These are phyloP conservation scores for Hypericum perforatum DNA, from an alignment of 345 rosid species.

Conservation along the genomic window DNA sequence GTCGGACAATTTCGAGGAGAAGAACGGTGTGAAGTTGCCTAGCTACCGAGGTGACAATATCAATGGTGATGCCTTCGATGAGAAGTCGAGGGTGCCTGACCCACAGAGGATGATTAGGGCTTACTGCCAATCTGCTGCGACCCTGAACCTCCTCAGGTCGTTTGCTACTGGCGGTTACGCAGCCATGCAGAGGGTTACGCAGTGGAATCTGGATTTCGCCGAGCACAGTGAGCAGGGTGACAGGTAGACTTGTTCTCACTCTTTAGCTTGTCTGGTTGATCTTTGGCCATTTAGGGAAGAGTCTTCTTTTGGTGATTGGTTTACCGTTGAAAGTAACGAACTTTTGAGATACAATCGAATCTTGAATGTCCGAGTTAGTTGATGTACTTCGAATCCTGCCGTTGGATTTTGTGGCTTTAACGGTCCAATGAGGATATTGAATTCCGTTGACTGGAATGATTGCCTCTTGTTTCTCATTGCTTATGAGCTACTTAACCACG, in stretches of 20 bases:
- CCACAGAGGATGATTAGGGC: slow-evolving; percentile 27
- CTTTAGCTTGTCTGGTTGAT: too few species aligned
- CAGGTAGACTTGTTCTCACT: slow-evolving; percentile 7
- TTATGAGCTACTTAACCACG: too few species aligned
- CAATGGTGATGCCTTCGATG: slow-evolving; percentile 20
- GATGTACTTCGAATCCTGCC: too few species aligned
- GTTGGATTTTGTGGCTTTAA: too few species aligned
- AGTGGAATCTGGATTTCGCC: slow-evolving; percentile 24
- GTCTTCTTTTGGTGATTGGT: too few species aligned
- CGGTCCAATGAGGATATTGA: too few species aligned
- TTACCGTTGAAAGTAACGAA: too few species aligned
- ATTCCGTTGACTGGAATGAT: too few species aligned
- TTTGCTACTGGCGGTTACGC: slow-evolving; percentile 26
- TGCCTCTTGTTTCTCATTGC: too few species aligned
- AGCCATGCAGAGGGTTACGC: slow-evolving; percentile 26
- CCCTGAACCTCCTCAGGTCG: slow-evolving; percentile 23
- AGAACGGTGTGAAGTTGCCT: slow-evolving; percentile 20
- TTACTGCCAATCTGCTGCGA: slow-evolving; percentile 22
- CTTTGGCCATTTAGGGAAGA: too few species aligned
- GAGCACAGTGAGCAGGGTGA: slow-evolving; percentile 25
- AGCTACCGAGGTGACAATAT: slow-evolving; percentile 23
- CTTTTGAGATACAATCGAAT: too few species aligned
- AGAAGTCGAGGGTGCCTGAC: slow-evolving; percentile 20
- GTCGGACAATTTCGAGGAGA: slow-evolving; percentile 18
- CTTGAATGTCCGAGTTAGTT: too few species aligned